These are phyloP conservation scores for Ambrosia trifida DNA, from an alignment of 129 eudicot genomes.

Conservation along the genomic window DNA sequence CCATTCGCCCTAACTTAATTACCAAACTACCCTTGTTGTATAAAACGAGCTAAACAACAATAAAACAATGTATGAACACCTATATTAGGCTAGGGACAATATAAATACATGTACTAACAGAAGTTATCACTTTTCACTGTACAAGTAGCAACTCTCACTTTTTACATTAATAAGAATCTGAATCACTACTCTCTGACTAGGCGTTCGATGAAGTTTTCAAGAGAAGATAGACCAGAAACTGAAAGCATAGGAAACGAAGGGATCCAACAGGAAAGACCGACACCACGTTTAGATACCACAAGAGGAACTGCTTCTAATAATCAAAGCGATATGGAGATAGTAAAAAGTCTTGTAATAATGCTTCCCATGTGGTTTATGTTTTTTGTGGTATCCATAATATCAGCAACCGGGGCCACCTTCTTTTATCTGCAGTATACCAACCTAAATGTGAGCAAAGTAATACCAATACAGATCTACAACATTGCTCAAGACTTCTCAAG, in stretches of 20 bases:
- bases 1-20: too few relatives aligned
- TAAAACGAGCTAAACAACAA: too few relatives aligned
- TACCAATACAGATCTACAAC: slow-evolving; percentile 19
- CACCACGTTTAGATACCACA: neutral
- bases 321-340: neutral
- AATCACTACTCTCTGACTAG: neutral
- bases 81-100: too few relatives aligned
- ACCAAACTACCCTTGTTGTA: too few relatives aligned
- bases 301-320: neutral
- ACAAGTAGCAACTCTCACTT: neutral
- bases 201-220: neutral
- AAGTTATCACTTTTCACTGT: too few relatives aligned
- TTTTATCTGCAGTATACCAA: slow-evolving; percentile 9
- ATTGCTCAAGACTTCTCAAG: slow-evolving; percentile 19
- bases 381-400: slow-evolving; percentile 2
- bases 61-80: too few relatives aligned
- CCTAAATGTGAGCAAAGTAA: neutral
- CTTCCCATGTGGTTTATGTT: slow-evolving; percentile 25
- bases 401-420: slow-evolving; percentile 19
- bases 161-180: neutral
- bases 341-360: slow-evolving; percentile 13
- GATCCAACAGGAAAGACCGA: neutral
- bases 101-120: too few relatives aligned
- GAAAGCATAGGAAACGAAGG: neutral
- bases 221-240: neutral